phyloP scores from a whole-genome alignment of 805 yeast genomes.

The Suhomyces xylopsoci region DNA sequence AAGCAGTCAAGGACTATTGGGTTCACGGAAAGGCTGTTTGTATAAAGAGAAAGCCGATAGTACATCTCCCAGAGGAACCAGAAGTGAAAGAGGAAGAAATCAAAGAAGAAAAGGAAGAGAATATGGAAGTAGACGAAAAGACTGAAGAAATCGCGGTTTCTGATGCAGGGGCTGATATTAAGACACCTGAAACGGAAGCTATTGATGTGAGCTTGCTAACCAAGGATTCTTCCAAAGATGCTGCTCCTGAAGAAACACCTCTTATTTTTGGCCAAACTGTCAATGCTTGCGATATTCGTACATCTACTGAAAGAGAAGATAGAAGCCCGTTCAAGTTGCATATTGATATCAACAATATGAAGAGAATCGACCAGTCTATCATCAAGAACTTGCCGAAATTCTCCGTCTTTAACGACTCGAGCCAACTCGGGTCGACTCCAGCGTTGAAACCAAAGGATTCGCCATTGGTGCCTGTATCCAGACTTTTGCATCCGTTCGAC shows the following conservation, averaged over 20 bases:
- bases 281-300: conserved; percentile 1
- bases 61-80: conserved; percentile 13
- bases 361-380: conserved; percentile 46
- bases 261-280: background rate
- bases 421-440: conserved; percentile 14
- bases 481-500: conserved; percentile 61
- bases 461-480: conserved; percentile 56
- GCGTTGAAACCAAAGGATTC: conserved; percentile 25
- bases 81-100: background rate
- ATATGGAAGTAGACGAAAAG: background rate
- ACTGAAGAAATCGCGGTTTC: background rate
- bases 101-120: background rate
- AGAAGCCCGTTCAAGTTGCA: conserved; percentile 45
- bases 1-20: conserved; percentile 78
- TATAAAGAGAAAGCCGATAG: conserved; percentile 49
- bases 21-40: conserved; percentile 64
- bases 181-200: background rate
- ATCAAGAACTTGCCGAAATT: conserved; percentile 47
- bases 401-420: conserved; percentile 44
- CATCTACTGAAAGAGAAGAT: background rate
- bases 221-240: conserved; percentile 13
- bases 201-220: background rate
- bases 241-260: conserved; percentile 31
- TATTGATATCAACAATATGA: conserved; percentile 40
- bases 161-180: background rate